Conservation (phyloP, 179 eudicot genomes). For the Dionaea muscipula region DNA sequence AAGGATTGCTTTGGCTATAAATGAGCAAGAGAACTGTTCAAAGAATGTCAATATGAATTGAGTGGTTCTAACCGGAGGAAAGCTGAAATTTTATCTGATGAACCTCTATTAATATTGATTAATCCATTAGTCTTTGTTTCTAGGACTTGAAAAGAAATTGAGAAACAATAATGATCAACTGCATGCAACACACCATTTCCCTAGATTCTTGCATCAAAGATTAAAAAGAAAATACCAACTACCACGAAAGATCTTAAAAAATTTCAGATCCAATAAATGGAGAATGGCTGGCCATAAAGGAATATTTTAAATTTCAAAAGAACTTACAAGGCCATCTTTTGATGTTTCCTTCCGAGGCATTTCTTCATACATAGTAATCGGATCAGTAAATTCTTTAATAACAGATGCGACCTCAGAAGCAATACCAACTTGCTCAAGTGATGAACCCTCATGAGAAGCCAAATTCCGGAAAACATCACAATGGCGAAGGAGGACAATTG, state of each 20-base stretch:
- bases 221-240: not conserved
- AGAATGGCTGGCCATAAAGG: slow-evolving; percentile 7
- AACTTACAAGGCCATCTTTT: slow-evolving; percentile 35
- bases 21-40: too few relatives aligned
- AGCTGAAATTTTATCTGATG: too few relatives aligned
- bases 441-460: slow-evolving; percentile 53
- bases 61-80: too few relatives aligned
- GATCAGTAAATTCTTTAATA: slow-evolving; percentile 69
- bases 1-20: too few relatives aligned
- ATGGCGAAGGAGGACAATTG: slow-evolving; percentile 75
- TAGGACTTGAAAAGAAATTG: too few relatives aligned
- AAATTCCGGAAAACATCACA: slow-evolving; percentile 64
- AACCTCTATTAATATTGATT: too few relatives aligned
- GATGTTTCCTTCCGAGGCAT: slow-evolving; percentile 26
- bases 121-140: too few relatives aligned
- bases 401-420: slow-evolving; percentile 73
- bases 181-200: too few relatives aligned
- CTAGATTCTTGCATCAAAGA: not conserved
- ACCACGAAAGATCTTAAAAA: not conserved
- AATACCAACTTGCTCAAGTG: slow-evolving; percentile 55
- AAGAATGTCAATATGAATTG: too few relatives aligned
- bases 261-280: not conserved
- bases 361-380: slow-evolving; percentile 35
- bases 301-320: slow-evolving; percentile 3
- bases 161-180: too few relatives aligned